phyloP scores from a whole-genome alignment of 2,329 filamentous ascomycete species.

The Epichloe sylvatica region DNA sequence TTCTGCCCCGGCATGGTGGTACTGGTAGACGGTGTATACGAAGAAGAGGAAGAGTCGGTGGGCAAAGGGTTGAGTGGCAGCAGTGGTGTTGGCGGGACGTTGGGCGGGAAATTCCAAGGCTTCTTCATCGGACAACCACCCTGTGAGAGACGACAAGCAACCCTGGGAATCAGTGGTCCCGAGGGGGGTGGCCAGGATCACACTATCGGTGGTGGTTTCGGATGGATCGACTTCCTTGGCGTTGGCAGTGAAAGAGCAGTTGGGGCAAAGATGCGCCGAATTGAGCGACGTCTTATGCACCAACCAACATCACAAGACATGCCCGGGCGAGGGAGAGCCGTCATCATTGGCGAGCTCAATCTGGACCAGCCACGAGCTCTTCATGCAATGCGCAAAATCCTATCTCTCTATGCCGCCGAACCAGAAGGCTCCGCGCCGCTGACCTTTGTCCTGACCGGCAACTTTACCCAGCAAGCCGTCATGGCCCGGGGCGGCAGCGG shows the following conservation, averaged over 20 bases:
- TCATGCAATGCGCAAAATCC: conserved; percentile 65
- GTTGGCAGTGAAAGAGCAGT: conserved; percentile 78
- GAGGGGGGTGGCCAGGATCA: conserved; percentile 40
- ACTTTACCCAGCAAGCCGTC: conserved; percentile 57
- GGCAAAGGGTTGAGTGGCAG: conserved; percentile 60
- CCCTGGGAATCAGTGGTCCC: conserved; percentile 54
- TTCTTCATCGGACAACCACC: conserved; percentile 88
- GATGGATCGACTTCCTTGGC: conserved; percentile 94
- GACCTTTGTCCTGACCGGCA: conserved; percentile 71
- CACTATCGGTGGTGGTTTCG: conserved; percentile 68
- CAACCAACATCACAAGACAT: conserved; percentile 21
- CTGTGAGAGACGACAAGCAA: conserved; percentile 68
- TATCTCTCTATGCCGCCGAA: conserved; percentile 57
- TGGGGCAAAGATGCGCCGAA: conserved; percentile 66
- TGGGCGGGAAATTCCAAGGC: conserved; percentile 82
- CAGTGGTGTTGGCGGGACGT: conserved; percentile 73
- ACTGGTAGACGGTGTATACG: conserved; percentile 87
- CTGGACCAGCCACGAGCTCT: conserved; percentile 74
- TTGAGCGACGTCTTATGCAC: conserved; percentile 57
- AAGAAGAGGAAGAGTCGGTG: conserved; percentile 67
- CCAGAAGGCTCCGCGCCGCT: conserved; percentile 54
- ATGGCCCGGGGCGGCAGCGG: conserved; percentile 56
- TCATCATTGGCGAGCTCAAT: conserved; percentile 76
- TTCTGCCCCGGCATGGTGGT: conserved; percentile 95
- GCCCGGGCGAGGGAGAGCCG: conserved; percentile 37